Evolutionary conservation across 306 rosid species (phyloP).

Genomic region (Fragaria vesca): DNA sequence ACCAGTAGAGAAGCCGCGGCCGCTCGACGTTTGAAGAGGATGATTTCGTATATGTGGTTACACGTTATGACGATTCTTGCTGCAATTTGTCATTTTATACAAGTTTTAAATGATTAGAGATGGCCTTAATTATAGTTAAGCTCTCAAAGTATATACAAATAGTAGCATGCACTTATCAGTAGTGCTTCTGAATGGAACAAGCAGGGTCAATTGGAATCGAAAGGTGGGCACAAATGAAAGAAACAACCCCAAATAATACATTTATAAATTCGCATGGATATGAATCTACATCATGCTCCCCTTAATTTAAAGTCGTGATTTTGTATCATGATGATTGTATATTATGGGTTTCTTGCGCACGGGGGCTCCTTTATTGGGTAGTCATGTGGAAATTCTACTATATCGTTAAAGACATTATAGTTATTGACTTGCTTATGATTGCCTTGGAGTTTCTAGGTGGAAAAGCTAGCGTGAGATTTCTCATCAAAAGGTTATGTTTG

Average conservation of each 20-base stretch:
- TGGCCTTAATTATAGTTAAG: neutral
- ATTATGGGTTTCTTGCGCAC: conserved; percentile 23
- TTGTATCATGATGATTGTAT: neutral
- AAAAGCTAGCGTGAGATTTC: neutral
- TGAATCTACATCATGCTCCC: conserved; percentile 22
- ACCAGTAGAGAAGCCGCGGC: neutral
- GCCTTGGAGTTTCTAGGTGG: neutral
- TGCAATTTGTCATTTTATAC: neutral
- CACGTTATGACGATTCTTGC: neutral
- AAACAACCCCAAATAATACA: conserved; percentile 27
- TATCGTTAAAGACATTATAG: conserved; percentile 1
- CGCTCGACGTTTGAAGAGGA: neutral
- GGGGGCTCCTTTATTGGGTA: conserved; percentile 30
- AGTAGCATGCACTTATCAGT: neutral
- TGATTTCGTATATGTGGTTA: neutral
- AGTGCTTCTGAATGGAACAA: conserved; percentile 29
- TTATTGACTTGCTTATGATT: conserved; percentile 13
- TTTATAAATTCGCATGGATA: conserved; percentile 8
- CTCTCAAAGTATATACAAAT: neutral
- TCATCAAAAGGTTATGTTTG: neutral
- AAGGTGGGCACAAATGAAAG: conserved; percentile 31
- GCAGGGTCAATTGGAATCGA: conserved; percentile 21
- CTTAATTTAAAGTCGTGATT: conserved; percentile 4
- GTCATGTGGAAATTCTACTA: conserved; percentile 16
- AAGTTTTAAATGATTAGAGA: neutral